These are phyloP conservation scores for Tetradesmus obliquus DNA, from an alignment of 139 green algal genomes.

Conservation along the genomic window DNA sequence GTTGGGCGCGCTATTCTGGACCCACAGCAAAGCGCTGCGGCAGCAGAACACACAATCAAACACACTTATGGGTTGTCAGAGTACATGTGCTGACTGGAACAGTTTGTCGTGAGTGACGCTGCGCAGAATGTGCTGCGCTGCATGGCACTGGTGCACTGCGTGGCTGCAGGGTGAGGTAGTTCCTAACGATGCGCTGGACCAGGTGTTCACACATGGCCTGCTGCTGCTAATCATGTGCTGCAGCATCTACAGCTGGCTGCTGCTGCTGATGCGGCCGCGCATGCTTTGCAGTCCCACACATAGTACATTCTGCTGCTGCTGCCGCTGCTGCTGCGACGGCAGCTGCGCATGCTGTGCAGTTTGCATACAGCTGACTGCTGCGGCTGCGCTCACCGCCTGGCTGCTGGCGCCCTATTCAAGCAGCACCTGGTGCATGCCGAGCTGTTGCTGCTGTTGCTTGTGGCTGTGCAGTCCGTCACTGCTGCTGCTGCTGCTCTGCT, in stretches of 20 bases:
- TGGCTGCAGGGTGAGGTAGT: too few relatives aligned
- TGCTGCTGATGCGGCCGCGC: neutral
- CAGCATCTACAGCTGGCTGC: neutral
- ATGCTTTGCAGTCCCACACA: neutral
- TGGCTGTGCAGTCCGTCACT: neutral
- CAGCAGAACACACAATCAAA: neutral
- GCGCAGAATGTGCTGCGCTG: too few relatives aligned
- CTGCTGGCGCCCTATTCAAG: too few relatives aligned
- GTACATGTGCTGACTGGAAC: neutral
- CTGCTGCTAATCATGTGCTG: too few relatives aligned
- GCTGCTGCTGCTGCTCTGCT: neutral
- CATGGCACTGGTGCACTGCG: too few relatives aligned
- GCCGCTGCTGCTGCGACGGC: neutral
- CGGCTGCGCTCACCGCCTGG: too few relatives aligned
- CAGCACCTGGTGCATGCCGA: neutral
- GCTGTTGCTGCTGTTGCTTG: too few relatives aligned
- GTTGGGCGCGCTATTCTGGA: constrained; percentile 52
- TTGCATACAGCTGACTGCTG: neutral
- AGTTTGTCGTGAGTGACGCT: too few relatives aligned
- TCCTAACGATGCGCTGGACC: too few relatives aligned
- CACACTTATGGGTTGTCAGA: neutral
- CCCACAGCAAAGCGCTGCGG: constrained; percentile 45
- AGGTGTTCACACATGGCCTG: too few relatives aligned
- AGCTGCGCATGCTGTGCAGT: neutral
- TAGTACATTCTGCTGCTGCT: neutral